phyloP scores from a whole-genome alignment of 768 basidiomycete species.

The Ramaria sp. region DNA sequence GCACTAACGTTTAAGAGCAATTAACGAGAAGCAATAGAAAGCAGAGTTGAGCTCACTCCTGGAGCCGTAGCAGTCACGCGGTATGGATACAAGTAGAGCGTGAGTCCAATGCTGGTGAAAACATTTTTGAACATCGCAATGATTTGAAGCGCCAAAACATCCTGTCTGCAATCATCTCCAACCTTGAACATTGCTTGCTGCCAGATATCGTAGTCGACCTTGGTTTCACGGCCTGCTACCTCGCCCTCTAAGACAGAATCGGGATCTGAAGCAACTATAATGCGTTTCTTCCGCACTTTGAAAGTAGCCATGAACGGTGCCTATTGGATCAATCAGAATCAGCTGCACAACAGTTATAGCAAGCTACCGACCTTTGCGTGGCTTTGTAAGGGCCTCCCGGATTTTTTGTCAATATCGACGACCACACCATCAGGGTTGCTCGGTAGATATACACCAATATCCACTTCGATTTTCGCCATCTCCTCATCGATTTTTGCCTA shows the following conservation, averaged over 20 bases:
- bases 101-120: slow-evolving; percentile 79
- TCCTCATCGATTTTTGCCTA: slow-evolving; percentile 99
- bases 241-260: slow-evolving; percentile 61
- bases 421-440: slow-evolving; percentile 96
- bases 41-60: slow-evolving; percentile 48
- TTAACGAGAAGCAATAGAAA: not conserved
- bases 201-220: slow-evolving; percentile 75
- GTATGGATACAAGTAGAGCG: slow-evolving; percentile 89
- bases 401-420: slow-evolving; percentile 95
- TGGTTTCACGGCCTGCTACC: slow-evolving; percentile 42
- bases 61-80: slow-evolving; percentile 95
- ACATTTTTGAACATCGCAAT: slow-evolving; percentile 99
- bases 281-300: slow-evolving; percentile 84
- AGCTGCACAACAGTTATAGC: not conserved
- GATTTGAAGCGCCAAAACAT: slow-evolving; percentile 91
- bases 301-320: slow-evolving; percentile 99
- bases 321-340: slow-evolving; percentile 28
- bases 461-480: slow-evolving; percentile 91
- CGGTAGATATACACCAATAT: slow-evolving; percentile 93
- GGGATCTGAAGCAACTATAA: slow-evolving; percentile 57
- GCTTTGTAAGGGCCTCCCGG: slow-evolving; percentile 90
- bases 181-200: slow-evolving; percentile 99
- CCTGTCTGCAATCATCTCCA: slow-evolving; percentile 97
- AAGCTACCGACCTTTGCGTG: slow-evolving; percentile 73
- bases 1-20: slow-evolving; percentile 42